These are phyloP conservation scores for Solanum neorickii DNA, from an alignment of 257 asterid genomes.

Conservation along the genomic window DNA sequence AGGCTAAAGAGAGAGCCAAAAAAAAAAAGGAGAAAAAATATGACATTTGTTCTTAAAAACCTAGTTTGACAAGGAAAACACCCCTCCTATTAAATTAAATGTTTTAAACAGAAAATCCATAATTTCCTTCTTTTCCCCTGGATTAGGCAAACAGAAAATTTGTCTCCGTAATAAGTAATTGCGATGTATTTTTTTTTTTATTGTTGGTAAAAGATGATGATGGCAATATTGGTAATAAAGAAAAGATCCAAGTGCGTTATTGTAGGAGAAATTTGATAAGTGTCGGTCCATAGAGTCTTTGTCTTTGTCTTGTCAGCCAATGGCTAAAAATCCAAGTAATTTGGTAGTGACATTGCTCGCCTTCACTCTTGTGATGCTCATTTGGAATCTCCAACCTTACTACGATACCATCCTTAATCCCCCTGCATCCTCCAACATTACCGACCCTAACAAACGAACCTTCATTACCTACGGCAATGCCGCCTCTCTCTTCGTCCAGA, in stretches of 20 bases:
- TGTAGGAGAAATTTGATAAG: neutral
- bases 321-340: neutral
- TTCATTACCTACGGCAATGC: conserved; percentile 55
- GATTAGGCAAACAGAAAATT: neutral
- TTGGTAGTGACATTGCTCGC: conserved; percentile 44
- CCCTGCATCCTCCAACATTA: neutral
- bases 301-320: neutral
- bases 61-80: neutral
- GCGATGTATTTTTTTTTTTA: too few relatives aligned
- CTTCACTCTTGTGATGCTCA: conserved; percentile 32
- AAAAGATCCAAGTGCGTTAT: neutral
- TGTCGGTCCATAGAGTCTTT: neutral
- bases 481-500: conserved; percentile 69
- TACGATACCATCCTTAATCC: conserved; percentile 30
- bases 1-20: too few relatives aligned
- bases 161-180: neutral
- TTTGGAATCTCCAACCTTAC: conserved; percentile 58
- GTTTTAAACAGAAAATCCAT: neutral
- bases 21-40: neutral
- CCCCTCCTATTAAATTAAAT: neutral
- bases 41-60: neutral
- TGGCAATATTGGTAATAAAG: neutral
- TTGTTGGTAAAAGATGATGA: neutral
- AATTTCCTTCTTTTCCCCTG: neutral
- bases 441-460: conserved; percentile 27